Conservation (phyloP, 345 rosid genomes). For the Reutealis trisperma region DNA sequence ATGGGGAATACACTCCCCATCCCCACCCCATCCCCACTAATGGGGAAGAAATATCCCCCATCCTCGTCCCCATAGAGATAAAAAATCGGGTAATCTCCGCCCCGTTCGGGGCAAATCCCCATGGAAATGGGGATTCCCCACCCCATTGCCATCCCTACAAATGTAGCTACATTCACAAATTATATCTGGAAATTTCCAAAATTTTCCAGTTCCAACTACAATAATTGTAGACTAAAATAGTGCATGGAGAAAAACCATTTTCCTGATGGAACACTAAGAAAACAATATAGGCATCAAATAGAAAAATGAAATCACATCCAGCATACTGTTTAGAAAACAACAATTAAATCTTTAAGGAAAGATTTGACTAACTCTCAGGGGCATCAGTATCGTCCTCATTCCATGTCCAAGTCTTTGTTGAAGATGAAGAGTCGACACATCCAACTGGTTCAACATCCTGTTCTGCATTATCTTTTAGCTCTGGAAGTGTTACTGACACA, state of each 20-base stretch:
- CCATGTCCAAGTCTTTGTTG: slow-evolving; percentile 47
- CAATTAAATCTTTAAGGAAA: slow-evolving; percentile 12
- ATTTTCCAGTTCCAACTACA: neutral
- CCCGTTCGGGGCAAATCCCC: too few species aligned
- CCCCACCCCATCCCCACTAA: too few species aligned
- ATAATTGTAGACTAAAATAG: neutral
- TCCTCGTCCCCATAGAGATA: too few species aligned
- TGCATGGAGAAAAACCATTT: neutral
- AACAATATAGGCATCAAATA: neutral
- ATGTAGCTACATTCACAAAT: neutral
- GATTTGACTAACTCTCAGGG: slow-evolving; percentile 65
- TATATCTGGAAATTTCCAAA: neutral
- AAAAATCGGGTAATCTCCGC: too few species aligned
- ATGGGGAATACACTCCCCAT: too few species aligned
- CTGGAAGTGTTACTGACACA: slow-evolving; percentile 28
- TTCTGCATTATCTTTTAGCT: slow-evolving; percentile 36
- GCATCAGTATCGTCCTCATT: slow-evolving; percentile 62
- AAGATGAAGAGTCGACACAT: slow-evolving; percentile 37
- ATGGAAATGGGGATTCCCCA: too few species aligned
- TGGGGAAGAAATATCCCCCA: too few species aligned
- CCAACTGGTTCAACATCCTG: slow-evolving; percentile 31
- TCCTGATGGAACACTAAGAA: neutral
- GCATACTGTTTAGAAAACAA: slow-evolving; percentile 2
- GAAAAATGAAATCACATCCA: neutral
- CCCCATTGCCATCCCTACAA: too few species aligned